phyloP scores from a whole-genome alignment of 2,329 filamentous ascomycete genomes.

The Lachnellula willkommii region DNA sequence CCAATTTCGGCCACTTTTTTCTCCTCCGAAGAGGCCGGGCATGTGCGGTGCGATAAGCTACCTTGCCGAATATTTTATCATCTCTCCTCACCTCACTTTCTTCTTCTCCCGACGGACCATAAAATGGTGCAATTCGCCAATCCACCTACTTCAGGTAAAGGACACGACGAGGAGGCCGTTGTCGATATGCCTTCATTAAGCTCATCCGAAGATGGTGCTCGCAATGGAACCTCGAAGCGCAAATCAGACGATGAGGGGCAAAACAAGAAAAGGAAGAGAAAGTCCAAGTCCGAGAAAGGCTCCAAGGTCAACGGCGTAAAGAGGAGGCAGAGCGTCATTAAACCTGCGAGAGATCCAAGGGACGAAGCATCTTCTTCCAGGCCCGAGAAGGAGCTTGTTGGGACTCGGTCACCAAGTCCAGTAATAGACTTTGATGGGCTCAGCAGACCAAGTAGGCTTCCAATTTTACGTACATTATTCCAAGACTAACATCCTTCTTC shows the following conservation, averaged over 20 bases:
- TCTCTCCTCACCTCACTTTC: too few relatives aligned
- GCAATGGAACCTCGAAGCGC: slow-evolving; percentile 16
- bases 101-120: background rate
- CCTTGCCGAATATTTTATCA: background rate
- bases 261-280: slow-evolving; percentile 25
- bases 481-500: background rate
- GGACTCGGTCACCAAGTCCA: slow-evolving; percentile 47
- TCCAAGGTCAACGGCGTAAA: slow-evolving; percentile 29
- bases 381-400: slow-evolving; percentile 18
- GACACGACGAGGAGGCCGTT: slow-evolving; percentile 2
- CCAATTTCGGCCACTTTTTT: too few relatives aligned
- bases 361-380: slow-evolving; percentile 39
- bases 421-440: slow-evolving; percentile 59
- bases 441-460: slow-evolving; percentile 48
- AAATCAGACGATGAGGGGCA: slow-evolving; percentile 14
- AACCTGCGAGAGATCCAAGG: slow-evolving; percentile 55
- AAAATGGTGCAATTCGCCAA: slow-evolving; percentile 25
- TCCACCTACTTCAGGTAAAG: slow-evolving; percentile 6
- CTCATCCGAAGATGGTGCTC: slow-evolving; percentile 10
- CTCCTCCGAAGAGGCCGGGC: too few relatives aligned
- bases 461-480: background rate
- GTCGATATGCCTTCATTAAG: slow-evolving; percentile 4
- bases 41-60: background rate
- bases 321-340: slow-evolving; percentile 51
- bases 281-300: slow-evolving; percentile 19